A percentile compares a stretch with the other conserved stretches of the same genome.
Evolutionary conservation across 352 stramenopile species (phyloP).

Genomic region (Phytopythium montanum): DNA sequence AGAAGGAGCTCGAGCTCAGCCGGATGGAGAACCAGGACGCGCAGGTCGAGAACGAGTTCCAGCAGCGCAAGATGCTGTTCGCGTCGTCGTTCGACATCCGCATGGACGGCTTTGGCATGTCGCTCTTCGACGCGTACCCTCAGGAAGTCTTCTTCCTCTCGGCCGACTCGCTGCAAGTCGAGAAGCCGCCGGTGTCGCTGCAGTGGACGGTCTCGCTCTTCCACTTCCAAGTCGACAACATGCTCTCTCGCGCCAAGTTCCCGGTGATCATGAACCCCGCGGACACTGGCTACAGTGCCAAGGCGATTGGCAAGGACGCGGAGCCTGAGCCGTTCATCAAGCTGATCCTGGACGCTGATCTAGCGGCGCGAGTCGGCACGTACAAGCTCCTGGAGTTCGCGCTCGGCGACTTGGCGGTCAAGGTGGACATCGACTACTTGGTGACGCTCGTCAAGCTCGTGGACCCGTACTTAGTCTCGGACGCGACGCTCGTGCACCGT

Average conservation of each 20-base stretch:
- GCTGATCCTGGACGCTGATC: constrained; percentile 69
- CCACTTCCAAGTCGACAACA: constrained; percentile 84
- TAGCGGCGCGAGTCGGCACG: constrained; percentile 70
- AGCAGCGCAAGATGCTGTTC: constrained; percentile 77
- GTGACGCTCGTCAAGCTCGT: constrained; percentile 79
- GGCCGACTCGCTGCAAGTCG: constrained; percentile 68
- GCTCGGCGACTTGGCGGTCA: constrained; percentile 62
- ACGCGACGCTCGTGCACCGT: constrained; percentile 51
- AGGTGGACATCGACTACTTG: constrained; percentile 85
- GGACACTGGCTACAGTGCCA: constrained; percentile 77
- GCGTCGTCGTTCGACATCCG: constrained; percentile 81
- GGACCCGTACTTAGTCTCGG: constrained; percentile 73
- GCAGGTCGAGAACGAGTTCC: constrained; percentile 63
- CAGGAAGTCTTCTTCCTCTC: constrained; percentile 85
- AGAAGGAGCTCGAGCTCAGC: constrained; percentile 76
- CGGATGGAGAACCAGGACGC: constrained; percentile 63
- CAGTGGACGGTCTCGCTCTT: constrained; percentile 78
- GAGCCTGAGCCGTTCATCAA: constrained; percentile 57
- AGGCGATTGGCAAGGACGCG: constrained; percentile 46
- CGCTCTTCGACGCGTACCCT: constrained; percentile 67
- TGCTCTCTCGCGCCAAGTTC: constrained; percentile 78
- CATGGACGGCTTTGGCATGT: constrained; percentile 73
- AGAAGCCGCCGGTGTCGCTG: constrained; percentile 65
- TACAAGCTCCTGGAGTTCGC: constrained; percentile 83
- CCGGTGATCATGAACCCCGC: constrained; percentile 82